Base-by-base conservation (phyloP, 2,329 filamentous ascomycete species). In the Claviceps quebecensis region DNA sequence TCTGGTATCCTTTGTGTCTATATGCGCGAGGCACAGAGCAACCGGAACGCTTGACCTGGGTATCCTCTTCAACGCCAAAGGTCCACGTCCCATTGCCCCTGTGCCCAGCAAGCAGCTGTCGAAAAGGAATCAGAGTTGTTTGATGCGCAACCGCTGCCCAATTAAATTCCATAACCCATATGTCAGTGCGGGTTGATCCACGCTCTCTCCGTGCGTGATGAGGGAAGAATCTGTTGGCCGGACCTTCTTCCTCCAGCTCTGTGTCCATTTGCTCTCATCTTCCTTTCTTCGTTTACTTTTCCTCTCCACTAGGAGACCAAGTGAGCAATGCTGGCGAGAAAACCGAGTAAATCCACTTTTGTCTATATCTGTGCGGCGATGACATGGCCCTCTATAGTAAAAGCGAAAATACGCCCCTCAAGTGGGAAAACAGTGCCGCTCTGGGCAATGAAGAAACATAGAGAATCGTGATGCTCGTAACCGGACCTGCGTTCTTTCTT, bases 261-360 rank as follows among this genome's bases (percentile, higher is more conserved):
- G 62, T 61, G 59, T 61, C 60, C 59, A 61, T 58, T 57, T 49
- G 60, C 61, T 61, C 64, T 64, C 61, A 22, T 47, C 43, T 52
- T 37, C 40, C 26, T 26, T 14, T 60, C 23, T 57, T 56, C 51
- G 38, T n/a, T 52, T 57, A 29, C 6, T 60, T 60, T 59, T 62
- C 61, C 57, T 63, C 59, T 64, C 59, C 58, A 58, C 59, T 53
- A 55, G 56, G 59, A 63, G 62, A 60, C 59, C 59, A 60, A 46
- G 45, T 58, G 61, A 67, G 67, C 66, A 61, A 61, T 60, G 55
- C 57, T 55, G 65, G 72, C 72, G 68, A 74, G 72, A 77, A 69
- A 76, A 75, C 73, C 70, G 76, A 79, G 75, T 77, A 78, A 53
- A 78, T 77, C 76, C 75, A 75, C 74, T 79, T 80, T 80, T 79